A percentile compares a stretch with the other conserved stretches of the same genome.
phyloP scores from a whole-genome alignment of 2,329 filamentous ascomycete genomes.

The Coniosporium tulheliwenetii region DNA sequence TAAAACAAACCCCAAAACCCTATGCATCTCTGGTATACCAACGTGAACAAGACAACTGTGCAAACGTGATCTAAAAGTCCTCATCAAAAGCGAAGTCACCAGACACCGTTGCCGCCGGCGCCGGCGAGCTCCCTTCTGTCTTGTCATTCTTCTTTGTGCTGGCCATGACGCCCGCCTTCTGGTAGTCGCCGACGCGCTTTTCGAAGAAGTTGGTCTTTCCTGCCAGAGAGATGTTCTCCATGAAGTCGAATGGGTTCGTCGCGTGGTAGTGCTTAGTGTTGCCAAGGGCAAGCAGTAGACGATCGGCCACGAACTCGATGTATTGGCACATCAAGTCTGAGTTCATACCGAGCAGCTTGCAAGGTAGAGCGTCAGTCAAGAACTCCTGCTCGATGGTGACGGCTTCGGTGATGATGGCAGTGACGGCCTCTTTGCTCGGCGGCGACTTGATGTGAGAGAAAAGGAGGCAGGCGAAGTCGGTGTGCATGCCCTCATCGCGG shows the following conservation, averaged over 20 bases:
- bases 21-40: too few relatives aligned
- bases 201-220: conserved; percentile 99
- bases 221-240: conserved; percentile 98
- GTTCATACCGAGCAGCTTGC: conserved; percentile 94
- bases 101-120: conserved; percentile 29
- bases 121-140: conserved; percentile 24
- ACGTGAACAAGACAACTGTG: conserved; percentile 6
- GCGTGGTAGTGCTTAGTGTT: conserved; percentile 89
- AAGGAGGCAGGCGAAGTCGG: conserved; percentile 92
- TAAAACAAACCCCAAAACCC: too few relatives aligned
- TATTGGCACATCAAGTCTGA: conserved; percentile 96
- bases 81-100: conserved; percentile 91
- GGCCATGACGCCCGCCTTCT: conserved; percentile 97
- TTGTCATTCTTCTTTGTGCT: conserved; percentile 61
- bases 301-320: conserved; percentile 98
- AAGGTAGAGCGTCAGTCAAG: conserved; percentile 86
- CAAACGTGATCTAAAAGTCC: conserved; percentile 58
- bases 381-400: conserved; percentile 96
- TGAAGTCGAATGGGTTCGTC: conserved; percentile 97
- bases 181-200: conserved; percentile 98
- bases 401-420: conserved; percentile 85
- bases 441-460: conserved; percentile 96
- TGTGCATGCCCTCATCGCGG: conserved; percentile 97
- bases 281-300: conserved; percentile 80
- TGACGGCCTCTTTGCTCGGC: conserved; percentile 63